phyloP scores from a whole-genome alignment of 2,329 filamentous ascomycete species.

The Botryotinia convoluta region DNA sequence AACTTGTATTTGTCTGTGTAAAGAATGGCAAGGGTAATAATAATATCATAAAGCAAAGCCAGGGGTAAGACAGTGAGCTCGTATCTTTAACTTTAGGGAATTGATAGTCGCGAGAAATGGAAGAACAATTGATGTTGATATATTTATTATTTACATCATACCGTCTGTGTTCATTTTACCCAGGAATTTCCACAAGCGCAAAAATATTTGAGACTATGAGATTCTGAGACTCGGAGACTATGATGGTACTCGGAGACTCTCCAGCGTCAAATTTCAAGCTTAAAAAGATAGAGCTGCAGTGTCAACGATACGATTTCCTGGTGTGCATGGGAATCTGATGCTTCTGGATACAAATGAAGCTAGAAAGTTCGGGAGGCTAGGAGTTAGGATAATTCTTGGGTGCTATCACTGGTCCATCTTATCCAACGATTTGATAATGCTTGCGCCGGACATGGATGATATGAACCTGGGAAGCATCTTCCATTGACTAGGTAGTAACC shows the following conservation, averaged over 20 bases:
- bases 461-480: not conserved
- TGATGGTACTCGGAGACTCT: not conserved
- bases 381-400: not conserved
- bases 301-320: not conserved
- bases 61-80: not conserved
- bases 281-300: not conserved
- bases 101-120: not conserved
- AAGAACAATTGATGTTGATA: not conserved
- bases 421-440: slow-evolving; percentile 7
- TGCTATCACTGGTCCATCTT: not conserved
- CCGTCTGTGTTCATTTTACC: not conserved
- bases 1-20: not conserved
- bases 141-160: not conserved
- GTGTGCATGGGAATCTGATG: not conserved
- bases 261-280: not conserved
- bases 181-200: not conserved
- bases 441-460: not conserved
- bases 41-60: not conserved
- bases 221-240: not conserved
- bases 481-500: not conserved
- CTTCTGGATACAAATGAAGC: not conserved
- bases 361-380: not conserved
- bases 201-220: not conserved
- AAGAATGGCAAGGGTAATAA: not conserved
- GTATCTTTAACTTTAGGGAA: not conserved